Percentiles rank a stretch among this genome's conserved stretches.
Conservation (phyloP, 495 filamentous ascomycete species). For the Poronia punctata region DNA sequence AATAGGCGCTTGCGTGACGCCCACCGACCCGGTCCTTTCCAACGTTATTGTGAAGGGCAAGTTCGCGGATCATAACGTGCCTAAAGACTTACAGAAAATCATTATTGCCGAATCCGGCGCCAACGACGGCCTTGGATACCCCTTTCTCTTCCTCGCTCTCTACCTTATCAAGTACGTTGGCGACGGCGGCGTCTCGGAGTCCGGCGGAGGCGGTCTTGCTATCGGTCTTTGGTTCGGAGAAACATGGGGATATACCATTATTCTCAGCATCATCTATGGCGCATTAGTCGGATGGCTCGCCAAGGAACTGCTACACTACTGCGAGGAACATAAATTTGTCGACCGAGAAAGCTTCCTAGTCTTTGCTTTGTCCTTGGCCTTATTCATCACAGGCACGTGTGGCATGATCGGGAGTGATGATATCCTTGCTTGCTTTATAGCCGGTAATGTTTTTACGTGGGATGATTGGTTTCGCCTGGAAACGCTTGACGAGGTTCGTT, state of each 20-base stretch:
- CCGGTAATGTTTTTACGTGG: constrained; percentile 85
- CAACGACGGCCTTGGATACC: constrained; percentile 91
- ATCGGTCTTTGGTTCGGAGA: constrained; percentile 82
- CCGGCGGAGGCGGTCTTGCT: constrained; percentile 57
- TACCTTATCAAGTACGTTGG: constrained; percentile 74
- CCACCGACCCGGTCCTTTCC: constrained; percentile 84
- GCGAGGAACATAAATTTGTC: constrained; percentile 73
- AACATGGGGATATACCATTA: constrained; percentile 77
- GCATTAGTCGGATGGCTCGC: constrained; percentile 70
- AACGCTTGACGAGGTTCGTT: constrained; percentile 65
- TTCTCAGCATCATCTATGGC: constrained; percentile 75
- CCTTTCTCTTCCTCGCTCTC: constrained; percentile 78
- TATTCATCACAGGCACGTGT: constrained; percentile 81
- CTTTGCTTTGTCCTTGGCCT: constrained; percentile 45
- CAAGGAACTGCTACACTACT: constrained; percentile 75
- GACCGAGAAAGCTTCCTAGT: constrained; percentile 88
- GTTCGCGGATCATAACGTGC: constrained; percentile 86
- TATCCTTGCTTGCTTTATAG: constrained; percentile 87
- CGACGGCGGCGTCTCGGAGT: constrained; percentile 35
- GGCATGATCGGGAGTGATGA: constrained; percentile 90
- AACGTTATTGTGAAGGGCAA: constrained; percentile 91
- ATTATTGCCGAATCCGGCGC: constrained; percentile 87
- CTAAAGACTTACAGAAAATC: constrained; percentile 72
- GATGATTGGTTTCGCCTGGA: constrained; percentile 90
- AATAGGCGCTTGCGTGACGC: constrained; percentile 78